phyloP scores from a whole-genome alignment of 768 basidiomycete genomes.

The Trametes cingulata region DNA sequence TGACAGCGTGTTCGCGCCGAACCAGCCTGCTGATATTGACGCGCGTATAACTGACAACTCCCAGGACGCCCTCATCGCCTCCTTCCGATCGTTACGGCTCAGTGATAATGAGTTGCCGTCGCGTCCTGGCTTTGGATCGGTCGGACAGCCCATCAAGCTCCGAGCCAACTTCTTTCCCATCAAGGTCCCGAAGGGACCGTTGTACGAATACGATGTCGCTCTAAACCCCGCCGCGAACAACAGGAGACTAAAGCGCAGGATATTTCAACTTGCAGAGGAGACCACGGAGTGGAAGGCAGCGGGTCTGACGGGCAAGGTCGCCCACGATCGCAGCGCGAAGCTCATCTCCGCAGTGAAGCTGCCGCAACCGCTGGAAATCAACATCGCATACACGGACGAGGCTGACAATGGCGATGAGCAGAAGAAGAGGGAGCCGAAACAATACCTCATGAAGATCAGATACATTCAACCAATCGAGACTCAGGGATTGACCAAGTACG shows the following conservation, averaged over 20 bases:
- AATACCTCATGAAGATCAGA: constrained; percentile 46
- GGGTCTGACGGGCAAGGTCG: constrained; percentile 42
- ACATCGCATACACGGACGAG: constrained; percentile 46
- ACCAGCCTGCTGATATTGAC: constrained; percentile 48
- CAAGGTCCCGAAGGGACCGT: constrained; percentile 44
- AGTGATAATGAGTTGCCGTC: constrained; percentile 40
- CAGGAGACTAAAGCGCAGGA: constrained; percentile 45
- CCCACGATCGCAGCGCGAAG: constrained; percentile 50
- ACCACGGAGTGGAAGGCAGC: constrained; percentile 43
- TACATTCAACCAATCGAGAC: constrained; percentile 48
- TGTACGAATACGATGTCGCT: constrained; percentile 51
- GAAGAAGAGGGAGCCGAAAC: constrained; percentile 30
- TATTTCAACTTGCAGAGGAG: constrained; percentile 50
- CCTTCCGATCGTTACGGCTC: constrained; percentile 33
- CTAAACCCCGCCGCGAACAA: constrained; percentile 39
- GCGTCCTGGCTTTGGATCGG: constrained; percentile 50
- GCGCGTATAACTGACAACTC: constrained; percentile 48
- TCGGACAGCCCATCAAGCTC: constrained; percentile 45
- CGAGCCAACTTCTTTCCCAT: constrained; percentile 57
- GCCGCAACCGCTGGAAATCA: constrained; percentile 43
- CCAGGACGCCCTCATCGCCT: constrained; percentile 45
- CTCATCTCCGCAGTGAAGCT: constrained; percentile 44
- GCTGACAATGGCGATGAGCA: constrained; percentile 40
- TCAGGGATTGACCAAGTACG: constrained; percentile 41
- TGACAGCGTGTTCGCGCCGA: constrained; percentile 43